phyloP scores from a whole-genome alignment of 768 basidiomycete genomes.

The Tylopilus intermedius region DNA sequence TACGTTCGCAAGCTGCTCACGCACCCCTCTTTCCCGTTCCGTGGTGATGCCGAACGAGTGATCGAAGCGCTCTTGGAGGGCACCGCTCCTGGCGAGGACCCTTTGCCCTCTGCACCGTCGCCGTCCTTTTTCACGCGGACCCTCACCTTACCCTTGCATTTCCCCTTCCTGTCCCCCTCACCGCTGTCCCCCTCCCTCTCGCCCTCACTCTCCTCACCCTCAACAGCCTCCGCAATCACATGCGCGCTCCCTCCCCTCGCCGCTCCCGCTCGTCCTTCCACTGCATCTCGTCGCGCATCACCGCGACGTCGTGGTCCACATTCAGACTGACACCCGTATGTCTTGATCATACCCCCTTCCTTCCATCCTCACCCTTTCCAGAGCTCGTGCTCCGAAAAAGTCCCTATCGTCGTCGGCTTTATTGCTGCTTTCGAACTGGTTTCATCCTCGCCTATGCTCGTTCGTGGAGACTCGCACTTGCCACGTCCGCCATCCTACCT shows the following conservation, averaged over 20 bases:
- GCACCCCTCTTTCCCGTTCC: conserved; percentile 43
- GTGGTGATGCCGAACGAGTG: conserved; percentile 55
- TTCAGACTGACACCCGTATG: conserved; percentile 82
- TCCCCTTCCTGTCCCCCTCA: conserved; percentile 18
- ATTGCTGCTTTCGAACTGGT: conserved; percentile 68
- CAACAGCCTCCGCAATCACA: conserved; percentile 22
- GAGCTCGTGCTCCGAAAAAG: conserved; percentile 90
- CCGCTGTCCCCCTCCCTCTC: conserved; percentile 24
- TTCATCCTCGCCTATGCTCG: conserved; percentile 69
- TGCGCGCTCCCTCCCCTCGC: conserved; percentile 12
- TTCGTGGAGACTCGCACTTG: conserved; percentile 80
- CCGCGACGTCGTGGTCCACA: conserved; percentile 82
- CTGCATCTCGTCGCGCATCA: conserved; percentile 73
- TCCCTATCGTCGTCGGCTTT: conserved; percentile 64
- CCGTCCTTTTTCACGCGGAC: conserved; percentile 22
- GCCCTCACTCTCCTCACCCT: conserved; percentile 24
- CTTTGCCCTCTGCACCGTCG: conserved; percentile 30
- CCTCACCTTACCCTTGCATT: conserved; percentile 17
- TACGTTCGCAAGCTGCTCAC: conserved; percentile 59
- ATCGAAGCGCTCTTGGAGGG: conserved; percentile 72
- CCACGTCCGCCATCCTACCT: conserved; percentile 75
- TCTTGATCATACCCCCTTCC: conserved; percentile 3
- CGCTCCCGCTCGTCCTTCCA: conserved; percentile 48
- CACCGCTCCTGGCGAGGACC: conserved; percentile 45
- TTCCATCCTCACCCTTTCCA: conserved; percentile 21